A percentile compares a stretch with the other conserved stretches of the same genome.
Evolutionary conservation across 352 stramenopile genomes (phyloP).

Genomic region (Phytophthora hybrid): DNA sequence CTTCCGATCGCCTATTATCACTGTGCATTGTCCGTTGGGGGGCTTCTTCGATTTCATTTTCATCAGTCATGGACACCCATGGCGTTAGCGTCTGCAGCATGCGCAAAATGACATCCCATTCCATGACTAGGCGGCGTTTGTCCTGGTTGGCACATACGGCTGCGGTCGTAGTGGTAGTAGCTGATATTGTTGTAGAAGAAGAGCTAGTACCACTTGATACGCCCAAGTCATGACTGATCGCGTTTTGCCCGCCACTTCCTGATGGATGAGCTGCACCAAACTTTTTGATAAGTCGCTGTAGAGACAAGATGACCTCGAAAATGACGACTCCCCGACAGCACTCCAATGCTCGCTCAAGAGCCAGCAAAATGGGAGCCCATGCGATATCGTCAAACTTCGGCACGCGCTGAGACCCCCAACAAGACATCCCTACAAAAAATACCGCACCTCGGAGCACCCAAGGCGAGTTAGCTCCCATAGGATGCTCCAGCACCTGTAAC

Average conservation of each 20-base stretch:
- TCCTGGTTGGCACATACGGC: conserved; percentile 22
- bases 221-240: conserved; percentile 7
- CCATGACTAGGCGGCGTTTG: conserved; percentile 60
- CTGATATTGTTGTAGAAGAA: background rate
- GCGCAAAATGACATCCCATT: conserved; percentile 89
- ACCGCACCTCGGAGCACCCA: conserved; percentile 85
- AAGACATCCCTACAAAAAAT: conserved; percentile 92
- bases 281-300: conserved; percentile 90
- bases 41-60: conserved; percentile 42
- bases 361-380: conserved; percentile 76
- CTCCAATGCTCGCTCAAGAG: conserved; percentile 66
- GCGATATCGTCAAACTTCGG: conserved; percentile 77
- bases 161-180: background rate
- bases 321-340: conserved; percentile 84
- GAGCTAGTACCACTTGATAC: conserved; percentile 4
- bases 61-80: conserved; percentile 70
- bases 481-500: conserved; percentile 78
- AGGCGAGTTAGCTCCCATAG: conserved; percentile 51
- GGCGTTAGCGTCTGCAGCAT: conserved; percentile 74
- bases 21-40: conserved; percentile 15
- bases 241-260: conserved; percentile 16
- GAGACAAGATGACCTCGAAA: conserved; percentile 88
- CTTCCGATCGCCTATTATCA: conserved; percentile 25
- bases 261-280: conserved; percentile 53
- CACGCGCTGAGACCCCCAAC: conserved; percentile 86